These are phyloP conservation scores for Nyctanthes arbortristis DNA, from an alignment of 257 asterid species.

Conservation along the genomic window DNA sequence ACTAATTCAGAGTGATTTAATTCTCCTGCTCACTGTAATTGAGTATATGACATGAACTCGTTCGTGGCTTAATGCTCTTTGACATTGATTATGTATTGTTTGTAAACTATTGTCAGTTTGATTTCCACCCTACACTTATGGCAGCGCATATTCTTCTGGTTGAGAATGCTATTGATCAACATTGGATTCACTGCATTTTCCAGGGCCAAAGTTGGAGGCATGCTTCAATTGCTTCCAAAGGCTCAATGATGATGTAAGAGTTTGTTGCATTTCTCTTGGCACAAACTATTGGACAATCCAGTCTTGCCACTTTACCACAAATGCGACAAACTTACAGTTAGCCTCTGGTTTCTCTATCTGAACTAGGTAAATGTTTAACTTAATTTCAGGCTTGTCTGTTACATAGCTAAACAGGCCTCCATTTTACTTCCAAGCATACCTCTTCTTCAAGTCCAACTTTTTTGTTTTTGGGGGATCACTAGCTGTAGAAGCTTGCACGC, in stretches of 20 bases:
- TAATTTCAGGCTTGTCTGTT: constrained; percentile 11
- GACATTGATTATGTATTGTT: constrained; percentile 8
- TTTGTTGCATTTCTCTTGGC: constrained; percentile 52
- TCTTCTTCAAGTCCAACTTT: not conserved
- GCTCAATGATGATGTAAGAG: constrained; percentile 48
- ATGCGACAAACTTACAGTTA: constrained; percentile 42
- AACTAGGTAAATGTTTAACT: constrained; percentile 5
- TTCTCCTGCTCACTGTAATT: constrained; percentile 16
- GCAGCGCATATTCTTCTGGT: constrained; percentile 32
- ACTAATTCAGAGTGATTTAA: not conserved
- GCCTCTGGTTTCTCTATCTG: constrained; percentile 37
- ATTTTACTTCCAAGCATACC: not conserved
- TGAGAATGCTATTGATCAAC: constrained; percentile 43
- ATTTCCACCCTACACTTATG: constrained; percentile 25
- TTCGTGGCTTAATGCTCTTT: not conserved
- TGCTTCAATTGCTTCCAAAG: constrained; percentile 60
- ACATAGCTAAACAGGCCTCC: not conserved
- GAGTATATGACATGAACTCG: not conserved
- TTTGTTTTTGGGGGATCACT: not conserved
- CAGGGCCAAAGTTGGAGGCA: constrained; percentile 67
- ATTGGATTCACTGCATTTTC: constrained; percentile 52
- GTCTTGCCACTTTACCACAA: constrained; percentile 40
- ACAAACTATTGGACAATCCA: constrained; percentile 39
- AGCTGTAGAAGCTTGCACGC: not conserved
- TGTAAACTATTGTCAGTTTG: constrained; percentile 20